Conservation (phyloP, 1,284 basidiomycete genomes). For the Chalciporus sp. region DNA sequence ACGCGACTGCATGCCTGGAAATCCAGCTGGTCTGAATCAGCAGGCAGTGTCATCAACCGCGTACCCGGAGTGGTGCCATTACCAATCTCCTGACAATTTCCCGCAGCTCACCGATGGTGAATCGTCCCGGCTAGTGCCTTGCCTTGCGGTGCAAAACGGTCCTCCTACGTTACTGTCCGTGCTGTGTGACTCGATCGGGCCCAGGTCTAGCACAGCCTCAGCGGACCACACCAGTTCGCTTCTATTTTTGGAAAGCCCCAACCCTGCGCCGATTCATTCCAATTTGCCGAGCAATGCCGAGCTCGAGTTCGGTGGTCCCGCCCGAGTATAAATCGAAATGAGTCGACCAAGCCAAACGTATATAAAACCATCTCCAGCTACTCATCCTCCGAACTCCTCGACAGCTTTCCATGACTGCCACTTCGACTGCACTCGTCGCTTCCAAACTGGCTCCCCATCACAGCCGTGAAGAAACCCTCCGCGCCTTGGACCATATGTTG, state of each 20-base stretch:
- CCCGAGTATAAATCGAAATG: background rate
- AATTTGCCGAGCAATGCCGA: background rate
- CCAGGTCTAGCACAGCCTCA: no score
- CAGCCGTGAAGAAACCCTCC: slow-evolving; percentile 31
- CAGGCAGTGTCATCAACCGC: no score
- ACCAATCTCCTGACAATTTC: no score
- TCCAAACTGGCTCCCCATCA: slow-evolving; percentile 31
- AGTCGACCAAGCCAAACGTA: background rate
- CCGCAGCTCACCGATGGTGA: background rate
- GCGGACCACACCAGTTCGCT: no score
- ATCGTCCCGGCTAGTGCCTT: no score
- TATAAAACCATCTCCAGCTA: background rate
- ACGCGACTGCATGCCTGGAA: background rate
- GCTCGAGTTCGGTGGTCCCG: background rate
- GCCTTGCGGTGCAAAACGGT: no score
- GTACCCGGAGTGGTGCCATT: no score
- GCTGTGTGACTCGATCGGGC: background rate
- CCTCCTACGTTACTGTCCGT: no score
- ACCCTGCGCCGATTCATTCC: background rate
- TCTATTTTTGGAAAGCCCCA: no score
- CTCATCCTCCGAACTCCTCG: background rate
- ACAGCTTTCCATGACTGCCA: slow-evolving; percentile 26
- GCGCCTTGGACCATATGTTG: slow-evolving; percentile 34
- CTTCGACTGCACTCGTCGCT: slow-evolving; percentile 15
- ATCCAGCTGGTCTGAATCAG: no score